Conservation (phyloP, 805 yeast species). For the Sugiyamaella floridensis region DNA sequence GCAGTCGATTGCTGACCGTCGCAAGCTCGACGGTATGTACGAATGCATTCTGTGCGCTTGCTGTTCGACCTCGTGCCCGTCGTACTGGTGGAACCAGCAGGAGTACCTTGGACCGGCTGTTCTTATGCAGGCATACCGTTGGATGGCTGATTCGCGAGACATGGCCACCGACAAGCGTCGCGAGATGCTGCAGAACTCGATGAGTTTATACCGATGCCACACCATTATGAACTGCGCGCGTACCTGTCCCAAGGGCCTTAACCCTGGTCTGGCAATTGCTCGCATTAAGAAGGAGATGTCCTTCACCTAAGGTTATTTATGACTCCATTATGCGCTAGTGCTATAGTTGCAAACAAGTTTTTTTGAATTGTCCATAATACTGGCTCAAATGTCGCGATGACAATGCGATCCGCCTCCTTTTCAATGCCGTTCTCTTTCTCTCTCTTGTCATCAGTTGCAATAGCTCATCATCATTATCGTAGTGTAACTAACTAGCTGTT, state of each 20-base stretch:
- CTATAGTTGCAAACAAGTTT: background rate
- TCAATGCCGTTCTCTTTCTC: too few species aligned
- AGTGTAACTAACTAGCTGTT: too few species aligned
- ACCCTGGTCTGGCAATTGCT: slow-evolving; percentile 97
- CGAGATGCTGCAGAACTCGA: slow-evolving; percentile 88
- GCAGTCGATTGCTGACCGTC: slow-evolving; percentile 88
- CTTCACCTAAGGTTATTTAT: slow-evolving; percentile 34
- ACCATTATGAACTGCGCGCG: slow-evolving; percentile 98
- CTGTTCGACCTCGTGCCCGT: slow-evolving; percentile 97
- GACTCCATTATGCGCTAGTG: background rate
- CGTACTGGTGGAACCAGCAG: slow-evolving; percentile 99
- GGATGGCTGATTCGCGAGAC: slow-evolving; percentile 97
- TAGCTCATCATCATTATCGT: too few species aligned
- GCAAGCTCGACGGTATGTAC: slow-evolving; percentile 92
- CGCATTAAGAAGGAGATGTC: slow-evolving; percentile 93
- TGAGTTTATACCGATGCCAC: slow-evolving; percentile 98
- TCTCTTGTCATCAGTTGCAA: too few species aligned
- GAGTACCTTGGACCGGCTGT: slow-evolving; percentile 99
- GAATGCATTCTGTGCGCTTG: slow-evolving; percentile 98
- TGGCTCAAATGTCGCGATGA: too few species aligned
- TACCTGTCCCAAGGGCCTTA: slow-evolving; percentile 97
- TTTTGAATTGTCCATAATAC: too few species aligned
- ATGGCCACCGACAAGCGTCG: slow-evolving; percentile 76
- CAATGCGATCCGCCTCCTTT: too few species aligned
- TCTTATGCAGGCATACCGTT: slow-evolving; percentile 97